phyloP scores from a whole-genome alignment of 2,329 filamentous ascomycete genomes.

The Colletotrichum paranaense region DNA sequence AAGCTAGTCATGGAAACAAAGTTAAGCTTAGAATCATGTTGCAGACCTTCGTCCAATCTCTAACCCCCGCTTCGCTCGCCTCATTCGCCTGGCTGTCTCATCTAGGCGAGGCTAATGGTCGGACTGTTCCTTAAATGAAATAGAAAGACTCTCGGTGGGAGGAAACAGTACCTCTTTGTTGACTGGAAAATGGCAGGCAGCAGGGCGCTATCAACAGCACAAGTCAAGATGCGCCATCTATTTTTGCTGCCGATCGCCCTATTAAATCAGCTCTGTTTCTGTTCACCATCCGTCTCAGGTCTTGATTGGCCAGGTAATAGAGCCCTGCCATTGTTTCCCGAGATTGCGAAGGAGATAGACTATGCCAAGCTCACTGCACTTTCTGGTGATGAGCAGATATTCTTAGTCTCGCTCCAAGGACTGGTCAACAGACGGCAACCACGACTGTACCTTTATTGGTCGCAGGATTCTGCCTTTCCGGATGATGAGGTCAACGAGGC shows the following conservation, averaged over 20 bases:
- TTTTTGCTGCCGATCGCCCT: not conserved
- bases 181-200: not conserved
- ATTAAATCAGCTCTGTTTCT: not conserved
- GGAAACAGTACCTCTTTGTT: too few species aligned
- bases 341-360: not conserved
- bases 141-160: too few species aligned
- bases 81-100: not conserved
- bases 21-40: not conserved
- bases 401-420: constrained; percentile 7
- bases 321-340: constrained; percentile 1
- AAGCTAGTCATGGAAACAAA: not conserved
- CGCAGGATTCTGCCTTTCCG: not conserved
- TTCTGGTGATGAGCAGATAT: constrained; percentile 1
- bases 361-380: constrained; percentile 2
- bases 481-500: constrained; percentile 14
- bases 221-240: not conserved
- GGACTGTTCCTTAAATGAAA: too few species aligned
- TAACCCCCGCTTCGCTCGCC: not conserved
- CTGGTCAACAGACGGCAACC: constrained; percentile 12
- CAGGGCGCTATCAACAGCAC: not conserved
- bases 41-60: not conserved
- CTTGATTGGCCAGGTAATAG: constrained; percentile 11
- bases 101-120: not conserved
- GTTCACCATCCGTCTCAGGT: not conserved
- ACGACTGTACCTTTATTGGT: constrained; percentile 10